These are phyloP conservation scores for Grammothele lineata DNA, from an alignment of 768 basidiomycete genomes.

Conservation along the genomic window DNA sequence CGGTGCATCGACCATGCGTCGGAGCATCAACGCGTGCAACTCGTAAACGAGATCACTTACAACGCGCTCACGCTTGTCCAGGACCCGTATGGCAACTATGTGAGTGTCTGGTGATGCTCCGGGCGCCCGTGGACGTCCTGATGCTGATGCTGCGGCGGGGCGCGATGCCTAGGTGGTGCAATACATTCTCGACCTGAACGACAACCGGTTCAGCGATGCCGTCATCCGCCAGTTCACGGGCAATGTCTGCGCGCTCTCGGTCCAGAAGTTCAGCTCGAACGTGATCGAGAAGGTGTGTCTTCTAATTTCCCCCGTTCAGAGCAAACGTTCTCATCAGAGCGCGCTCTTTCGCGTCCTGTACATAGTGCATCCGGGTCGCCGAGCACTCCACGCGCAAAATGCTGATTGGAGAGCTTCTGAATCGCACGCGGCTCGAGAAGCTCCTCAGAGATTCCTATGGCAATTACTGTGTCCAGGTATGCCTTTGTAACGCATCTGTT, in stretches of 20 bases:
- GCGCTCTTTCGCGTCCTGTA: slow-evolving; percentile 3
- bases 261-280: slow-evolving; percentile 99
- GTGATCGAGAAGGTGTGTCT: slow-evolving; percentile 86
- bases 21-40: slow-evolving; percentile 89
- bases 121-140: too few species aligned
- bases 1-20: slow-evolving; percentile 98
- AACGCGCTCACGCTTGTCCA: slow-evolving; percentile 97
- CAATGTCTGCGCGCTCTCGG: slow-evolving; percentile 95
- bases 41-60: slow-evolving; percentile 98
- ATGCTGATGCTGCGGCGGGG: slow-evolving; percentile 14
- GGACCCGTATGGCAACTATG: slow-evolving; percentile 94
- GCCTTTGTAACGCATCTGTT: slow-evolving; percentile 20
- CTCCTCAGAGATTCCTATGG: slow-evolving; percentile 94
- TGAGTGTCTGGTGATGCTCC: slow-evolving; percentile 30
- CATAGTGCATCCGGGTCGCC: slow-evolving; percentile 81
- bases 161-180: slow-evolving; percentile 76
- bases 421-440: slow-evolving; percentile 93
- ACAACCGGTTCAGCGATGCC: slow-evolving; percentile 95
- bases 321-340: not conserved
- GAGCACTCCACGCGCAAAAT: slow-evolving; percentile 93
- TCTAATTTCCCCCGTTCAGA: not conserved
- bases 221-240: slow-evolving; percentile 97
- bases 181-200: slow-evolving; percentile 97
- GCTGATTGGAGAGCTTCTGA: slow-evolving; percentile 91
- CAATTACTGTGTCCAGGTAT: slow-evolving; percentile 90